A percentile compares a stretch with the other conserved stretches of the same genome.
Evolutionary conservation across 441 rosid species (phyloP).

Genomic region (Syzygium syzygioides): DNA sequence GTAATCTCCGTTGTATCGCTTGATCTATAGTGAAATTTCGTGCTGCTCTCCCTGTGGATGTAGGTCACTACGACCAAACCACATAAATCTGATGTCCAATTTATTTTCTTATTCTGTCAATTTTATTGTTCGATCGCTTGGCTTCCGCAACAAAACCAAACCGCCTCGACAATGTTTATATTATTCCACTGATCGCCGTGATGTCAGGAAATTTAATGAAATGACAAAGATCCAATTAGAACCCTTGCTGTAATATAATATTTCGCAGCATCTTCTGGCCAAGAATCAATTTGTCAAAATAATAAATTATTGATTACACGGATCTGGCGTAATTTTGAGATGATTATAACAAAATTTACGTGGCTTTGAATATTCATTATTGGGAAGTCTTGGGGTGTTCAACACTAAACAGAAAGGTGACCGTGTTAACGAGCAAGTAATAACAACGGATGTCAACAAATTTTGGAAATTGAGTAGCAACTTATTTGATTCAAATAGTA

Average conservation of each 20-base stretch:
- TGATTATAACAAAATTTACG: no score
- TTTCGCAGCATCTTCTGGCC: no score
- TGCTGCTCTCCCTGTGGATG: no score
- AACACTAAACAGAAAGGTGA: neutral
- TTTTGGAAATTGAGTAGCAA: neutral
- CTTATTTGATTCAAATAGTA: neutral
- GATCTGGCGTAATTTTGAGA: neutral
- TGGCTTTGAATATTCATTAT: neutral
- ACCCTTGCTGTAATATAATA: neutral
- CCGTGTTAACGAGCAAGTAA: neutral
- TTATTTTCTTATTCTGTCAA: no score
- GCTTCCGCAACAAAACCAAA: no score
- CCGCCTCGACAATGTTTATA: neutral
- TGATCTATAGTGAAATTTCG: no score
- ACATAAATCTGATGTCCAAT: no score
- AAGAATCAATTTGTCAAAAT: neutral
- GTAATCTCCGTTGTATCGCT: no score
- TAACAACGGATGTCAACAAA: neutral
- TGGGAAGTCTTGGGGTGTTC: neutral
- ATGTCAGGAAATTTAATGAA: neutral
- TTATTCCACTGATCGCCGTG: neutral
- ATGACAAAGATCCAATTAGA: neutral
- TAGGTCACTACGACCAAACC: no score
- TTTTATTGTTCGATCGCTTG: no score
- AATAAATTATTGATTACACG: neutral